Conservation (phyloP, 129 eudicot species). For the Lonicera japonica region DNA sequence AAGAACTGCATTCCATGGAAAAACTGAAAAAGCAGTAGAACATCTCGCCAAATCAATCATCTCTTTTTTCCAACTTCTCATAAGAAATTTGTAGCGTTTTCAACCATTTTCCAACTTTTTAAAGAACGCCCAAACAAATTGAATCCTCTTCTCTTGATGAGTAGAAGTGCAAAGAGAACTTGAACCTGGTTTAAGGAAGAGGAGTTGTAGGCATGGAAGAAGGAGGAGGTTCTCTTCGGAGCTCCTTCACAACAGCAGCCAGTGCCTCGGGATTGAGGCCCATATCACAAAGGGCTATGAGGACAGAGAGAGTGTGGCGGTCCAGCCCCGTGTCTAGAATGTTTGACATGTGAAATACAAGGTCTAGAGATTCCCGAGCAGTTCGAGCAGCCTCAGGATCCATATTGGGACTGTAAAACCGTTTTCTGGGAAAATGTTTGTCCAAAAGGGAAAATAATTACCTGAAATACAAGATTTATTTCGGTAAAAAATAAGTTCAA, state of each 20-base stretch:
- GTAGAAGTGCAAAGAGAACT: background rate
- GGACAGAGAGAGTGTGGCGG: slow-evolving; percentile 52
- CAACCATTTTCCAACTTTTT: no score
- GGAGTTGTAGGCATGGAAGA: slow-evolving; percentile 13
- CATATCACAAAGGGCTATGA: slow-evolving; percentile 45
- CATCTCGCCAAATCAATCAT: no score
- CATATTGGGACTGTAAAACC: slow-evolving; percentile 16
- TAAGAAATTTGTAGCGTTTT: no score
- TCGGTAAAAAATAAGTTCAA: background rate
- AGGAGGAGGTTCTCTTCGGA: slow-evolving; percentile 22
- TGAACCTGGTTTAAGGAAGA: slow-evolving; percentile 2
- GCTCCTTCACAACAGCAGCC: slow-evolving; percentile 57
- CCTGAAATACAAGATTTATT: background rate
- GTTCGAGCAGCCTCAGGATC: slow-evolving; percentile 44
- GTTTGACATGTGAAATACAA: slow-evolving; percentile 54
- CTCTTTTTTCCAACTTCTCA: no score
- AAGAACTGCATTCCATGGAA: no score
- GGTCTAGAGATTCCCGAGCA: slow-evolving; percentile 53
- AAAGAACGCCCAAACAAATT: no score
- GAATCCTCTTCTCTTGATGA: background rate
- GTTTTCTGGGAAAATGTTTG: background rate
- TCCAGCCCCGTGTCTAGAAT: slow-evolving; percentile 58
- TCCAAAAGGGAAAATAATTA: background rate
- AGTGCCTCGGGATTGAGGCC: slow-evolving; percentile 55
- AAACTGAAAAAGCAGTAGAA: no score